phyloP scores from a whole-genome alignment of 192 early-diverging fungal species.

The Podila horticola region DNA sequence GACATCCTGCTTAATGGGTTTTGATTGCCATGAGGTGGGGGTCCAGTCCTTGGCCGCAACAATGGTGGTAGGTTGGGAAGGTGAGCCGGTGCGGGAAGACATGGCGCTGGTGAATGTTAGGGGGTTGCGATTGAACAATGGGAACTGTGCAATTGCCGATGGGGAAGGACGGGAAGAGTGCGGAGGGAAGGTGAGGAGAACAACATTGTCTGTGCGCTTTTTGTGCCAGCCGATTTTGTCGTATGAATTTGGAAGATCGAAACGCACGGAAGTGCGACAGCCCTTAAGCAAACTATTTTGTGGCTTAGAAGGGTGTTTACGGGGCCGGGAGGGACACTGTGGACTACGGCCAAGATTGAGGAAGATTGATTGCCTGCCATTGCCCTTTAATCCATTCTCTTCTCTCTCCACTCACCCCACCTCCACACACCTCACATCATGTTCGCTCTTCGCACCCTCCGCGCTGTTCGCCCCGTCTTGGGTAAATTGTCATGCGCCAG shows the following conservation, averaged over 20 bases:
- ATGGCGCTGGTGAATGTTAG: neutral
- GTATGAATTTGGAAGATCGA: too few species aligned
- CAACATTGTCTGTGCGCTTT: neutral
- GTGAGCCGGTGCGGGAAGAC: slow-evolving; percentile 5
- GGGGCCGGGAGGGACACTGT: too few species aligned
- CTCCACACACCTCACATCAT: slow-evolving; percentile 20
- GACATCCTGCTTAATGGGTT: slow-evolving; percentile 90
- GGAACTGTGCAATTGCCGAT: neutral
- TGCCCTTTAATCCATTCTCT: neutral
- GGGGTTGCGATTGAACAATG: neutral
- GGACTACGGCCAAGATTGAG: too few species aligned
- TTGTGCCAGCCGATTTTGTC: too few species aligned
- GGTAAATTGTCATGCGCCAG: slow-evolving; percentile 17
- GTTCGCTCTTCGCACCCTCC: slow-evolving; percentile 43
- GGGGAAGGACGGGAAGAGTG: neutral
- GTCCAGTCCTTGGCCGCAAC: slow-evolving; percentile 64
- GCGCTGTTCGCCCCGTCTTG: slow-evolving; percentile 49
- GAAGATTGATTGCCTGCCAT: neutral
- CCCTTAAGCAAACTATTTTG: too few species aligned
- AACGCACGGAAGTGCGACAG: too few species aligned
- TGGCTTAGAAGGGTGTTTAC: too few species aligned
- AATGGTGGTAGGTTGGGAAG: slow-evolving; percentile 15
- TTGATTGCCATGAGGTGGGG: slow-evolving; percentile 75
- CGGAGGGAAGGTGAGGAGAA: neutral
- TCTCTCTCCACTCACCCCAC: slow-evolving; percentile 16